These are phyloP conservation scores for Pholiota molesta DNA, from an alignment of 768 basidiomycete genomes.

Conservation along the genomic window DNA sequence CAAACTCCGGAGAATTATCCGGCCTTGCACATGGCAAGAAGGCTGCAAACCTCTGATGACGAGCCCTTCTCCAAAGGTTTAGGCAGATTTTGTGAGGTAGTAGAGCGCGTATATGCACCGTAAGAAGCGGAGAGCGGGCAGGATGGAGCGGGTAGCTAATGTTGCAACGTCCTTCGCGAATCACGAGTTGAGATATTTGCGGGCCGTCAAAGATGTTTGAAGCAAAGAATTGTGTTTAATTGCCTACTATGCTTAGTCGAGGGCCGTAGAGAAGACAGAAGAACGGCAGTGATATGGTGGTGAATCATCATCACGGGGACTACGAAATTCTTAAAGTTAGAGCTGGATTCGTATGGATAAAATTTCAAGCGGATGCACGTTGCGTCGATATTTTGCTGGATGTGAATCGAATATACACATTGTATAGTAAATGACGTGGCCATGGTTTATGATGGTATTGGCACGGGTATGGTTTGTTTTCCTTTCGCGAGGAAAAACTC, in stretches of 20 bases:
- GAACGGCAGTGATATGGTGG: not conserved
- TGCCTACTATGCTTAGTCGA: not conserved
- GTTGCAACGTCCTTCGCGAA: not conserved
- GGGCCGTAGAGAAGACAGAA: not conserved
- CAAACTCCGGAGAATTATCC: not conserved
- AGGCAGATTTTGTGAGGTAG: not conserved
- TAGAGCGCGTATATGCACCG: not conserved
- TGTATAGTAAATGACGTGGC: no score
- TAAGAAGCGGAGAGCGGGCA: not conserved
- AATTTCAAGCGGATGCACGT: not conserved
- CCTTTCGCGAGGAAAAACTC: not conserved
- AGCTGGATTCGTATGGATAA: not conserved
- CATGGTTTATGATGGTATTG: not conserved
- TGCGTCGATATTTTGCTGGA: no score
- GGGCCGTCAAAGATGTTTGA: slow-evolving; percentile 6
- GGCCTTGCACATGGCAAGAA: slow-evolving; percentile 4
- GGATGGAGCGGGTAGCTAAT: not conserved
- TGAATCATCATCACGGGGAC: not conserved
- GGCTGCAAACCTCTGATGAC: not conserved
- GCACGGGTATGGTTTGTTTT: not conserved
- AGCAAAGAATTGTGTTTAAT: not conserved
- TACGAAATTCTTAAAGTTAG: not conserved
- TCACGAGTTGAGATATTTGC: slow-evolving; percentile 12
- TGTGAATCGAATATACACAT: no score
- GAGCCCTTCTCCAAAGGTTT: not conserved